These are phyloP conservation scores for Isabelozyma pseudorhagii DNA, from an alignment of 805 yeast species.

Conservation along the genomic window DNA sequence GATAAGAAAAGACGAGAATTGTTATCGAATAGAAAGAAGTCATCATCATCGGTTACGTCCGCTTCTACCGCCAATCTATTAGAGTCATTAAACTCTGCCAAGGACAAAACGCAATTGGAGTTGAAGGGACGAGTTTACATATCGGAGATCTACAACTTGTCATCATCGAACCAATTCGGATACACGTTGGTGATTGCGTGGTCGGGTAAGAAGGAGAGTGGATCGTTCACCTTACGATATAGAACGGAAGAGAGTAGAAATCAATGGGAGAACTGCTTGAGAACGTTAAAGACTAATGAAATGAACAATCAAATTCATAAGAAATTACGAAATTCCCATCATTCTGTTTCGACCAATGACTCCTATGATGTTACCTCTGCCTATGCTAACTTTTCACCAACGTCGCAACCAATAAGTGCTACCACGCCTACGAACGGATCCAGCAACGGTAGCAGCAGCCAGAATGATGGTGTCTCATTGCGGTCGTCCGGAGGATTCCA, in stretches of 20 bases:
- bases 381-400: conserved; percentile 13
- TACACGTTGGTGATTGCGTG: conserved; percentile 66
- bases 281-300: conserved; percentile 42
- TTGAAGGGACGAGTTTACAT: conserved; percentile 81
- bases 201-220: conserved; percentile 86
- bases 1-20: conserved; percentile 34
- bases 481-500: conserved; percentile 28
- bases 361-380: conserved; percentile 22
- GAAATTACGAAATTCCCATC: conserved; percentile 33
- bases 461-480: conserved; percentile 11
- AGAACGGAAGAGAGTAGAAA: conserved; percentile 77
- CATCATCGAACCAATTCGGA: conserved; percentile 38
- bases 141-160: conserved; percentile 51
- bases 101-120: conserved; percentile 38
- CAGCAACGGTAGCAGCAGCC: neutral
- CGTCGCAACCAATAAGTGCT: neutral
- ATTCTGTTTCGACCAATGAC: conserved; percentile 18
- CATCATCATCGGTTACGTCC: conserved; percentile 38
- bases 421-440: neutral
- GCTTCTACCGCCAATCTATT: conserved; percentile 37
- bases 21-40: conserved; percentile 49
- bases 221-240: conserved; percentile 78
- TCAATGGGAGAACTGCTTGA: conserved; percentile 76
- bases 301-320: conserved; percentile 37
- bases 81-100: conserved; percentile 25